Evolutionary conservation across 106 monocot species (phyloP), one percentile per base, ranked within the genome.

Genomic region (Dioscorea alata): DNA sequence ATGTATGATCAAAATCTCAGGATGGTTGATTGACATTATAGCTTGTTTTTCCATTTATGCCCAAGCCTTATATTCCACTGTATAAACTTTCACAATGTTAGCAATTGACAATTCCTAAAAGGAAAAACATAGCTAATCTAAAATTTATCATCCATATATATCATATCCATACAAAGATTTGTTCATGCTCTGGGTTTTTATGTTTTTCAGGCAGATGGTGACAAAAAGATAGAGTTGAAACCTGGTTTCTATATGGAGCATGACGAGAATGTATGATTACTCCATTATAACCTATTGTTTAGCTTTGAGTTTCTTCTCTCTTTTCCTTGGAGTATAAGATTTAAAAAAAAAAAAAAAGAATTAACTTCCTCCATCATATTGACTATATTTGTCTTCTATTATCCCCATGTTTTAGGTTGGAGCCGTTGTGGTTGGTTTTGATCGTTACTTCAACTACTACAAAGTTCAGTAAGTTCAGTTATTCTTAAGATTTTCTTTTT

Each of bases 391-490:
- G 61, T 51, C 33, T 15, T 19, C 15, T 34, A 58, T 71, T 48
- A 61, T 22, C 63, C n/a, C 68, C 28, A 9, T 64, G n/a, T 68
- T 73, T 73, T 71, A 97, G 96, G 92, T 97, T 58, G 96, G 92
- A 58, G 96, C 96, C 57, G 96, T 97, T 77, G 92, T 97, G 21
- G 96, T 97, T 69, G 96, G 96, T 59, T 97, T 97, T 76, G 96
- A 97, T 71, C 88, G 96, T 21, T 92, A 97, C 62, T 75, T 97
- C 54, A 97, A 97, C 71, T 97, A 97, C 68, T 97, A 89, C 65
- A 97, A 97, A 84, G 73, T 97, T 60, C 96, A 97, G 96, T 97
- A 89, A 81, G 88, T 74, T 74, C 57, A 20, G 64, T 32, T 6
- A 17, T 13, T 24, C 50, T 16, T 16, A 50, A 15, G 4, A 24